Evolutionary conservation across 371 early-diverging fungal species (phyloP), one percentile per base, ranked within the genome.

Genomic region (Dichotomocladium elegans): DNA sequence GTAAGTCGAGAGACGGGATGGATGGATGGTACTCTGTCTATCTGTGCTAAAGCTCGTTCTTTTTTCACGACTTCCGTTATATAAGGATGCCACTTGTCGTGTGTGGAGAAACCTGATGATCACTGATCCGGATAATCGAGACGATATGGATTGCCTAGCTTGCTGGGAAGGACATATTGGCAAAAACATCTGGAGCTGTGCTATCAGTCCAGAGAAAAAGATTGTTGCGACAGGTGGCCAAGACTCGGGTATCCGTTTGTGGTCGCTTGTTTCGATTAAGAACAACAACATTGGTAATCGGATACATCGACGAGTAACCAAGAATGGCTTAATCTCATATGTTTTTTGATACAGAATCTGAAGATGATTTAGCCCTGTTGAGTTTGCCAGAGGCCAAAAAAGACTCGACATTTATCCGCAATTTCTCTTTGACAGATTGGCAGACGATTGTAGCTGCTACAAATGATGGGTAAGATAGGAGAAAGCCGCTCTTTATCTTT

Each of bases 121-220:
- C 8, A 42, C 58, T 12, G 61, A 60, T 19, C 57, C 45, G 3
- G 58, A 19, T 2, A 54, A 63, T 2, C 51, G 46, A 11, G 70
- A 43, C 3, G 50, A 61, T 8, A 46, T 29, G 10, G 80, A 81
- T 33, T 83, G 83, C 33, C 58, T 85, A 33, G 88, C 87, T 3
- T 82, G 81, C 48, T 89, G 88, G 85, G 85, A 87, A 63, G 87
- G 86, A 0, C 94, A 91, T 68, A 72, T 74, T 34, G 83, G 85
- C n/a, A 91, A 90, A 63, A 89, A 89, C 47, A 83, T 89, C 0
- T 93, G 94, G 93, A 75, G 89, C 24, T 70, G 90, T 27, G 91
- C 89, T 1, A 65, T 87, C 0, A 77, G 77, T 37, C 82, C 82
- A 0, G 62, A 62, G 4, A 57, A 70, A 22, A 61, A 62, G 5